Evolutionary conservation across 2,329 filamentous ascomycete species (phyloP), one percentile per base, ranked within the genome.

Genomic region (Neofusicoccum parvum): DNA sequence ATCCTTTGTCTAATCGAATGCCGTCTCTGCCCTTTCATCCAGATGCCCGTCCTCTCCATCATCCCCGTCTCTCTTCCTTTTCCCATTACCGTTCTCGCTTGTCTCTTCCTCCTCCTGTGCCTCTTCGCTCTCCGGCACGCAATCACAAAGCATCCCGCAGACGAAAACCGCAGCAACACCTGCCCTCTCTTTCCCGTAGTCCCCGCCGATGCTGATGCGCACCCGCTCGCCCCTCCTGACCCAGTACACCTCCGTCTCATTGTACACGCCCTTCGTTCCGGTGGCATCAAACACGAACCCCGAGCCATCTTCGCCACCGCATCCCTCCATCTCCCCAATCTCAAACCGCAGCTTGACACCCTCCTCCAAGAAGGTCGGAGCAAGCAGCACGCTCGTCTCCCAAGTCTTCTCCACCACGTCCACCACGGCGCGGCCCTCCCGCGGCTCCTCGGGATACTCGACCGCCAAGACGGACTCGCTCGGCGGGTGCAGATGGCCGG

Each of bases 111-210:
- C 15, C 15, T 48, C 27, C 6, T 3, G 5, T 14, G 3, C 3
- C 0, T 15, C 11, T 2, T 36, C 23, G 2, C 20, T 23, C 27
- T 59, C 32, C 3, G 43, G 56, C 4, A 3, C n/a, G 5, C 56
- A 48, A 5, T 60, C 43, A 11, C 56, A 60, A 7, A 60, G 43
- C 12, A n/a, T 48, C 1, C 56, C 56, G 10, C 37, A 48, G 15
- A 48, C 56, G 32, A 60, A 60, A 2, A 60, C 56, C 6, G 41
- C 56, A 14, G 56, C 56, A 46, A 60, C 27, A 7, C 56, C 43
- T 15, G n/a, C 1, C 12, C 43, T 15, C 9, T 14, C 32, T 27
- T 37, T 11, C 15, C 20, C 23, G 10, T 7, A 4, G 5, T 14
- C 32, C 15, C 41, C 41, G 10, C 17, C 45, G 11, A 60, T 11